Evolutionary conservation across 768 basidiomycete genomes (phyloP).

Genomic region (Xanthoconium stramineum): DNA sequence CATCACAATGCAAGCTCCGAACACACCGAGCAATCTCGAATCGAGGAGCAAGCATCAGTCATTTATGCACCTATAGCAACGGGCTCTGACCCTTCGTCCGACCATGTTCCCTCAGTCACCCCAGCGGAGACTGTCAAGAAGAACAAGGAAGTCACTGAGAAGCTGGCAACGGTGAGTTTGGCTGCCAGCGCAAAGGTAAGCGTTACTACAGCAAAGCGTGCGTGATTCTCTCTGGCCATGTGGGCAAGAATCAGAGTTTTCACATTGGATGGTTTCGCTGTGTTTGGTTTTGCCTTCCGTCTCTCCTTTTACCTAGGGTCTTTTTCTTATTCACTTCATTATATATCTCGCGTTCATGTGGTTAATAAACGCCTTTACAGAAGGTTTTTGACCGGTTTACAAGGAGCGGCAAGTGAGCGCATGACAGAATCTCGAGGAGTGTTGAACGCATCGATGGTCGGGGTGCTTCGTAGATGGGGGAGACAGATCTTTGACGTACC

Average conservation of each 20-base stretch:
- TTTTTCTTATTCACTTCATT: neutral
- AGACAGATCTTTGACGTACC: neutral
- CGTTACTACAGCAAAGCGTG: constrained; percentile 4
- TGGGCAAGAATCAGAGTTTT: neutral
- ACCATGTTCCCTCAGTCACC: neutral
- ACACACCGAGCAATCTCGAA: neutral
- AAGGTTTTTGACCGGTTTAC: constrained; percentile 27
- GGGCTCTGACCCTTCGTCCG: neutral
- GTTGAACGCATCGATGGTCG: neutral
- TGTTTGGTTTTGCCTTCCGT: neutral
- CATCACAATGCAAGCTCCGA: neutral
- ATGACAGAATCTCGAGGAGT: neutral
- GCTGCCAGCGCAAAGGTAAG: constrained; percentile 32
- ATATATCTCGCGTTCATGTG: constrained; percentile 8
- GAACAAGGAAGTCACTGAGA: constrained; percentile 27
- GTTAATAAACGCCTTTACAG: constrained; percentile 29
- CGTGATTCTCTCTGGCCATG: constrained; percentile 13
- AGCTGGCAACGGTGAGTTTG: constrained; percentile 24
- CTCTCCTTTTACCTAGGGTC: neutral
- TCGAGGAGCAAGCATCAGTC: neutral
- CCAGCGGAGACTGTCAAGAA: constrained; percentile 15
- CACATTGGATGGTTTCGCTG: neutral
- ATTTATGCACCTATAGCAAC: constrained; percentile 2
- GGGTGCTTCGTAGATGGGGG: neutral
- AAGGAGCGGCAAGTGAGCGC: constrained; percentile 23